Evolutionary conservation across 2,329 filamentous ascomycete genomes (phyloP).

Genomic region (Ambrosiella cleistominuta): DNA sequence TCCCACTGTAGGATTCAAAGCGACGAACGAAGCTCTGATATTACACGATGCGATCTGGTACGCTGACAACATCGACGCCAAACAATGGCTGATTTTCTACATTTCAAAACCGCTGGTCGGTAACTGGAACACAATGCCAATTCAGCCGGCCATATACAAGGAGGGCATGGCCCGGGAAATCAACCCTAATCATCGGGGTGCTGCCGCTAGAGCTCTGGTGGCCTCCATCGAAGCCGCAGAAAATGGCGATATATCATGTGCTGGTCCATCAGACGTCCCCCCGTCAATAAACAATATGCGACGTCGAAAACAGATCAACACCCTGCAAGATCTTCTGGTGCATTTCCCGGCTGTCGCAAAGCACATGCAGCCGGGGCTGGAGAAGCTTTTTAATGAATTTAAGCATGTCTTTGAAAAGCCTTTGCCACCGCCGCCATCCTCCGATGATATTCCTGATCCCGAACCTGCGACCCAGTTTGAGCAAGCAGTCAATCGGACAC

Average conservation of each 20-base stretch:
- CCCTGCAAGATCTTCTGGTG: constrained; percentile 74
- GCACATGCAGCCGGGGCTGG: constrained; percentile 86
- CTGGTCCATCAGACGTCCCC: neutral
- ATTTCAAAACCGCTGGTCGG: constrained; percentile 81
- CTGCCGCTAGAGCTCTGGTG: constrained; percentile 1
- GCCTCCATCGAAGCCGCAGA: constrained; percentile 14
- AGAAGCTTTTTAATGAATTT: constrained; percentile 81
- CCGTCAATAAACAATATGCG: constrained; percentile 27
- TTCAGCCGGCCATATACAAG: constrained; percentile 46
- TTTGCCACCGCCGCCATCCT: constrained; percentile 37
- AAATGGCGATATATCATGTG: constrained; percentile 18
- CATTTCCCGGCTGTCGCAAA: constrained; percentile 89
- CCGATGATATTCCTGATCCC: constrained; percentile 29
- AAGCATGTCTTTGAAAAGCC: constrained; percentile 70
- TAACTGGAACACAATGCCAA: constrained; percentile 57
- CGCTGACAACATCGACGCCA: constrained; percentile 69
- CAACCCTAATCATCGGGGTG: constrained; percentile 15
- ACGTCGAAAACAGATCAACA: constrained; percentile 77
- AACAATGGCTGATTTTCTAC: constrained; percentile 93
- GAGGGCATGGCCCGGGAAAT: constrained; percentile 24
- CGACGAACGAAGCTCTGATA: constrained; percentile 73
- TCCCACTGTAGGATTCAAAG: constrained; percentile 57
- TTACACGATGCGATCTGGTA: constrained; percentile 76
- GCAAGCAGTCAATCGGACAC: constrained; percentile 35
- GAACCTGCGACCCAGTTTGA: constrained; percentile 40